A percentile compares a stretch with the other conserved stretches of the same genome.
These are phyloP conservation scores for Pseudonitzschia multiseries DNA, from an alignment of 108 stramenopile species.

Conservation along the genomic window DNA sequence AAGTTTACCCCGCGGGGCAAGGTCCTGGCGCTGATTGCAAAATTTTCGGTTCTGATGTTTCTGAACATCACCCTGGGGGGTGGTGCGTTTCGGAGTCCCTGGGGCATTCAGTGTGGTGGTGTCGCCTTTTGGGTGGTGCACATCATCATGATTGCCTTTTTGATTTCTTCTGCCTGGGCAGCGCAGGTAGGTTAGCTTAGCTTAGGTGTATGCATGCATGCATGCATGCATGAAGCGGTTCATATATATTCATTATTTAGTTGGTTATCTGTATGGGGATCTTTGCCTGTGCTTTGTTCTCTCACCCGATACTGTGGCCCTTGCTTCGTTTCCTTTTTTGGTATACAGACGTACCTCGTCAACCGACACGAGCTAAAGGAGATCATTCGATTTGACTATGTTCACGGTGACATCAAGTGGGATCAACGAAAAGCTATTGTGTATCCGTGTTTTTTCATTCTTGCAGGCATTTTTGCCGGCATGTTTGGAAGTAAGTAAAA, in stretches of 20 bases:
- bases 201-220: too few species aligned
- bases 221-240: too few species aligned
- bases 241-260: too few species aligned
- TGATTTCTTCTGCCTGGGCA: slow-evolving; percentile 71
- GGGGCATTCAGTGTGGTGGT: slow-evolving; percentile 92
- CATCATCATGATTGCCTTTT: slow-evolving; percentile 81
- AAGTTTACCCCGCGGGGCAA: slow-evolving; percentile 68
- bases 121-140: slow-evolving; percentile 90
- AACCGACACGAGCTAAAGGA: slow-evolving; percentile 80
- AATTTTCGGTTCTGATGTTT: slow-evolving; percentile 85
- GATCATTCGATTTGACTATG: slow-evolving; percentile 85
- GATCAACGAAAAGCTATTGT: slow-evolving; percentile 74
- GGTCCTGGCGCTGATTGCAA: slow-evolving; percentile 54
- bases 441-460: slow-evolving; percentile 88
- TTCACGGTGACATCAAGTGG: slow-evolving; percentile 97
- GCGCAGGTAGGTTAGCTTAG: slow-evolving; percentile 45
- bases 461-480: slow-evolving; percentile 93
- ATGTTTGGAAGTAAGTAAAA: slow-evolving; percentile 76
- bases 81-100: slow-evolving; percentile 82
- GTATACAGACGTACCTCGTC: slow-evolving; percentile 67
- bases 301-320: background rate
- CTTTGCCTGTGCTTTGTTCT: background rate
- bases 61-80: slow-evolving; percentile 93
- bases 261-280: background rate
- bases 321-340: background rate